Evolutionary conservation across 768 basidiomycete species (phyloP), one percentile per base, ranked within the genome.

Genomic region (Termitomyces heimii): DNA sequence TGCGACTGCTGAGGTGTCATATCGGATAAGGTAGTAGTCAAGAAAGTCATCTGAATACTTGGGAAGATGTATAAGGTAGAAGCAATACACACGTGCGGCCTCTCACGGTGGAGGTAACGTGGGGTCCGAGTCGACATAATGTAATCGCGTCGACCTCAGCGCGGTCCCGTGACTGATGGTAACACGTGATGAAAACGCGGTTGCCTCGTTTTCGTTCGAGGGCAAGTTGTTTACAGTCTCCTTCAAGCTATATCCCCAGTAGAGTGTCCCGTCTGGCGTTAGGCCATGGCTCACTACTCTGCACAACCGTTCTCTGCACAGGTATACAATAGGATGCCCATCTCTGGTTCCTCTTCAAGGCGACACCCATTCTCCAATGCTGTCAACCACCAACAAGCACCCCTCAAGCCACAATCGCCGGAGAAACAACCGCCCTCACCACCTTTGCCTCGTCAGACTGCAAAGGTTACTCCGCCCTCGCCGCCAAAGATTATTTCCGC

Each of bases 371-470:
- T 72, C 62, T 64, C 69, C 2, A 65, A 70, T 55, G 66, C 69
- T 44, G 69, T 69, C 63, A 70, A 69, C 63, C 67, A 72, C 63
- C 60, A 57, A 45, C 49, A 45, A 32, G n/a, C 34, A 52, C 43
- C 49, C 54, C 57, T 65, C 45, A 70, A 73, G 52, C 65, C 57
- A 26, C 73, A 63, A 31, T 67, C 61, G 22, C 63, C 68, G 4
- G 71, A 74, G 60, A 68, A 73, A 45, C 59, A 63, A 5, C 75
- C 81, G 1, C 50, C 71, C 1, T 85, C 84, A 7, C 87, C 89
- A 1, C 91, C 90, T 9, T 69, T 93, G 16, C 85, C 87, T 35
- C 80, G 89, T 55, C 90, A 92, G 76, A 93, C 90, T 70, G 86
- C 80, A 64, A 92, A 91, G 71, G 85, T 86, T 1, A 78, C 84